Evolutionary conservation across 1,284 basidiomycete genomes (phyloP).

Genomic region (Sanguinoderma infundibulare): DNA sequence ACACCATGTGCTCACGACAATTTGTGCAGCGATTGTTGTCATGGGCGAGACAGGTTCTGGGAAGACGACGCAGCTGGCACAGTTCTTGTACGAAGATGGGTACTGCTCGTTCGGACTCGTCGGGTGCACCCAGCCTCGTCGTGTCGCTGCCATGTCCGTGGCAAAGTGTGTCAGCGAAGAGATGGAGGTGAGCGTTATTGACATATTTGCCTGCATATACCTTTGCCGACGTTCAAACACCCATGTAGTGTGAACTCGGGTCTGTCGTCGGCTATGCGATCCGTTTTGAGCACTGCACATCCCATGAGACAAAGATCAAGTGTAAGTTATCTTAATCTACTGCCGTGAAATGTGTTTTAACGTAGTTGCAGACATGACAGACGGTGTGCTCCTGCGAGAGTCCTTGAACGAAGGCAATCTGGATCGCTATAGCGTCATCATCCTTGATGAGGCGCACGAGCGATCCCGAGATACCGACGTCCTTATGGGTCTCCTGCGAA

Average conservation of each 20-base stretch:
- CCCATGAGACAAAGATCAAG: constrained; percentile 90
- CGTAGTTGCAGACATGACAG: constrained; percentile 84
- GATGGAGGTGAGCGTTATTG: constrained; percentile 79
- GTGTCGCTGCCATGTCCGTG: constrained; percentile 99
- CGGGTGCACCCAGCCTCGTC: no score
- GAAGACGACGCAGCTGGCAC: constrained; percentile 92
- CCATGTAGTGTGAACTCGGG: constrained; percentile 81
- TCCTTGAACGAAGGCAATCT: constrained; percentile 95
- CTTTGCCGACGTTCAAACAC: no score
- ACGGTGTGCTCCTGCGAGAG: constrained; percentile 95
- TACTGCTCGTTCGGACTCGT: constrained; percentile 89
- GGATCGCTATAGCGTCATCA: constrained; percentile 94
- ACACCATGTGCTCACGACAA: background rate
- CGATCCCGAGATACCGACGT: constrained; percentile 96
- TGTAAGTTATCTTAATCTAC: constrained; percentile 53
- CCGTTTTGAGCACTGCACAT: constrained; percentile 97
- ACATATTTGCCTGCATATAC: no score
- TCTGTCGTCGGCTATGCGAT: constrained; percentile 94
- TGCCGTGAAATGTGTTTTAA: constrained; percentile 8
- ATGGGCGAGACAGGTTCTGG: constrained; percentile 96
- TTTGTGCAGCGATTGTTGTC: constrained; percentile 77
- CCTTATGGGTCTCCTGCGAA: constrained; percentile 92
- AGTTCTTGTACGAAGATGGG: constrained; percentile 95
- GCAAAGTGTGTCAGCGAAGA: constrained; percentile 99
- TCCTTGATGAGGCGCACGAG: constrained; percentile 97